phyloP scores from a whole-genome alignment of 2,329 filamentous ascomycete species.

The Colletotrichum sublineola region DNA sequence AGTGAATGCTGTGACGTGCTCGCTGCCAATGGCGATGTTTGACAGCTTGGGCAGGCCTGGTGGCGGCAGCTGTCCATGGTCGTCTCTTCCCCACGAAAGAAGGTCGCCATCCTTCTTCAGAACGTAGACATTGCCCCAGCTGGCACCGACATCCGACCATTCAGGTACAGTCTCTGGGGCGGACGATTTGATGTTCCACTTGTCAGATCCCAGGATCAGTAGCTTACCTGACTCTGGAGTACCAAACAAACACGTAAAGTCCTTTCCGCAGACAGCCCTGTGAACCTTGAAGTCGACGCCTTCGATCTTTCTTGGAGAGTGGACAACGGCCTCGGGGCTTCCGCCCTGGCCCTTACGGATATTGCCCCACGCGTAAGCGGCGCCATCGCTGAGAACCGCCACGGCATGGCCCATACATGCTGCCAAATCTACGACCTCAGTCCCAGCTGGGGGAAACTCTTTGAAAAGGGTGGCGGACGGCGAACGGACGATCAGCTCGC shows the following conservation, averaged over 20 bases:
- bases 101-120: constrained; percentile 72
- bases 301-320: constrained; percentile 72
- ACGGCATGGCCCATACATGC: constrained; percentile 85
- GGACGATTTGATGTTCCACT: constrained; percentile 73
- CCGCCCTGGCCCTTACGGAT: constrained; percentile 89
- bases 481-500: constrained; percentile 63
- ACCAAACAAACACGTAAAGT: constrained; percentile 83
- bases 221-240: constrained; percentile 69
- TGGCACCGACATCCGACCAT: constrained; percentile 80
- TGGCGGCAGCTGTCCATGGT: constrained; percentile 85
- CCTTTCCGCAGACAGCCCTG: constrained; percentile 82
- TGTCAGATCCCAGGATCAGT: constrained; percentile 79
- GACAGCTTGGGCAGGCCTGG: constrained; percentile 68
- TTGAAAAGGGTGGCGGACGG: constrained; percentile 63
- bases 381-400: constrained; percentile 78
- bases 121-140: constrained; percentile 87
- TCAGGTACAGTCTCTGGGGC: constrained; percentile 65
- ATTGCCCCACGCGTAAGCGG: constrained; percentile 90
- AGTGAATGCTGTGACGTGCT: constrained; percentile 85
- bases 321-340: constrained; percentile 64
- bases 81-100: constrained; percentile 83
- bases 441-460: constrained; percentile 73
- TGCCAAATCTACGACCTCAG: constrained; percentile 73
- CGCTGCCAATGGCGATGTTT: constrained; percentile 85
- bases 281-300: constrained; percentile 71